Percentiles rank a stretch among this genome's conserved stretches.
These are phyloP conservation scores for Punica granatum DNA, from an alignment of 345 rosid genomes.

Conservation along the genomic window DNA sequence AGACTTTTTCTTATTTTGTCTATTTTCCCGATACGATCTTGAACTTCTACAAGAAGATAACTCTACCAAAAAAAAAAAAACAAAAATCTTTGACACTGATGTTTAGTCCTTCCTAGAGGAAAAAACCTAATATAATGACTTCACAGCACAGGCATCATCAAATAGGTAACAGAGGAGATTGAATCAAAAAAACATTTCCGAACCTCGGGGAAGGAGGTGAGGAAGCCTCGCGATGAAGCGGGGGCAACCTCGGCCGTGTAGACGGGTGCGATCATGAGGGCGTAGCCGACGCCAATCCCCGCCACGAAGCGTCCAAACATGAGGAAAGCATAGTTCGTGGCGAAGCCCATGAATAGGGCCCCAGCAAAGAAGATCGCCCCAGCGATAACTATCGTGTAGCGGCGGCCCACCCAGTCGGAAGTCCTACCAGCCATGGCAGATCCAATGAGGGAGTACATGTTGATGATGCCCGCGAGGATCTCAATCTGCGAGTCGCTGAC, in stretches of 20 bases:
- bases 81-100: not conserved
- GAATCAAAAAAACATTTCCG: not conserved
- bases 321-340: conserved; percentile 74
- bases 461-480: conserved; percentile 53
- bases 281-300: conserved; percentile 91
- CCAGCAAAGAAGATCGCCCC: conserved; percentile 77
- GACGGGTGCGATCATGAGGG: conserved; percentile 90
- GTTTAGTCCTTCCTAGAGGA: not conserved
- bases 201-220: conserved; percentile 90
- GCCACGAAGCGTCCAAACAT: conserved; percentile 89
- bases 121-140: too few relatives aligned
- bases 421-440: conserved; percentile 74
- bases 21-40: too few relatives aligned
- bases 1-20: not conserved
- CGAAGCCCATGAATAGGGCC: conserved; percentile 84
- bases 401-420: conserved; percentile 89
- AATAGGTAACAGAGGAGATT: not conserved
- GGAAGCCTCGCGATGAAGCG: conserved; percentile 86
- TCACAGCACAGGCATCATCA: too few relatives aligned
- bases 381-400: conserved; percentile 85
- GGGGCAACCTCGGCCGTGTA: conserved; percentile 89
- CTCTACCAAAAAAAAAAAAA: too few relatives aligned
- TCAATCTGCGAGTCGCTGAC: conserved; percentile 39
- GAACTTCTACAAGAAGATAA: too few relatives aligned
- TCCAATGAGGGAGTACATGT: conserved; percentile 57